Base-by-base conservation (phyloP, 1,139 yeast species). In the Arxiozyma telluris region DNA sequence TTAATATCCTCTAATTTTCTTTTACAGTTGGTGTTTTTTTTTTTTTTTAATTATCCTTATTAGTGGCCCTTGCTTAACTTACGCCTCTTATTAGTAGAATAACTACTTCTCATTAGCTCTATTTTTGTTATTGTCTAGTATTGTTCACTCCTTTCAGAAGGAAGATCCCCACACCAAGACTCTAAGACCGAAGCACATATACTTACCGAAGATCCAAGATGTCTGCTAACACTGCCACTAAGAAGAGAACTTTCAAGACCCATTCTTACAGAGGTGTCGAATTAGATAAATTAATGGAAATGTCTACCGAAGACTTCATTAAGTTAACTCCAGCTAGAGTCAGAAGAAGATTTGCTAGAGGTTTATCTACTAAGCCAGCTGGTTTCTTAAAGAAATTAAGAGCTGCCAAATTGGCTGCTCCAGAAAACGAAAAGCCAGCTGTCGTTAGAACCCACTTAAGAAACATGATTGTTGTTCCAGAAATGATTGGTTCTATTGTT, bases 251-350 rank as follows among this genome's bases (percentile, higher is more conserved):
- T 77, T 90, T 91, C 87, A 90, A 87, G 84, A 82, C 96, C 82
- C 91, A 91, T 87, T 84, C 96, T 72, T 93, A 82, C 96, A 91
- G 94, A 80, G 98, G 98, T 78, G 96, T 93, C 74, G 97, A 91
- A 77, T 88, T 94, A 75, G 85, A 86, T 74, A 90, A 93, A 74
- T 84, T 94, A 75, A 83, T 91, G 76, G 94, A 87, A 78, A 80
- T 93, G 84, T 83, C 91, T 77, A 87, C 91, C 71, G 97, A 91
- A 81, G 98, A 93, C 75, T 91, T 94, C 80, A 86, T 94, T 79
- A 86, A 90, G 79, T 82, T 93, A 75, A 90, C 96, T 74, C 89
- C 88, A 75, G 96, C 98, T 73, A 89, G 98, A 83, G 96, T 93
- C 75, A 91, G 98, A 86, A 88, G 98, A 87, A 90, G 96, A 87